Conservation (phyloP, 768 basidiomycete genomes). For the Pisolithus microcarpus region DNA sequence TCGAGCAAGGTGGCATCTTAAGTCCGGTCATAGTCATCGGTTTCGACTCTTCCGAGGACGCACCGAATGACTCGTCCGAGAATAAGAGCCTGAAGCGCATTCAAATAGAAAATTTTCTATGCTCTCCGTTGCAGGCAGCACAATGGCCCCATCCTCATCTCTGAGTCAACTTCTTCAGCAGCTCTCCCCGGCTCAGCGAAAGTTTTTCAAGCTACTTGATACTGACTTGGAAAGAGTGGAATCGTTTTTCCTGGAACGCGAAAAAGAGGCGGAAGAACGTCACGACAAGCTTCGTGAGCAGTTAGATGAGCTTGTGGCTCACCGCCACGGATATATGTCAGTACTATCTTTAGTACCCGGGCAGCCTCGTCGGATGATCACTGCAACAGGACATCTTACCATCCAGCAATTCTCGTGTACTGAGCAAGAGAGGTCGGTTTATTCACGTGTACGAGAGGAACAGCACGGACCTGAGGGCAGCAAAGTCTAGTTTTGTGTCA, state of each 20-base stretch:
- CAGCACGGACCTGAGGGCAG: not conserved
- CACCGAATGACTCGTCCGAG: not conserved
- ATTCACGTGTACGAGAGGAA: not conserved
- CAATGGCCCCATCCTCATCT: constrained; percentile 23
- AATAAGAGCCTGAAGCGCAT: not conserved
- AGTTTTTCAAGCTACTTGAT: constrained; percentile 76
- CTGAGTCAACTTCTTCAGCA: constrained; percentile 44
- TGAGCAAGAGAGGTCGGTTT: not conserved
- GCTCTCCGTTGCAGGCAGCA: not conserved
- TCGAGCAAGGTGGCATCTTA: constrained; percentile 3
- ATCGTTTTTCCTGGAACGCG: constrained; percentile 69
- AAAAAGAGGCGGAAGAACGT: constrained; percentile 49
- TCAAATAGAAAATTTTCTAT: constrained; percentile 5
- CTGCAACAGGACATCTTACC: constrained; percentile 9
- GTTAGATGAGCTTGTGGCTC: constrained; percentile 65
- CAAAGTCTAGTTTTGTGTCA: constrained; percentile 11
- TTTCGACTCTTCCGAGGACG: not conserved
- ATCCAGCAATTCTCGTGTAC: not conserved
- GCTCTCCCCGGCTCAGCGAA: constrained; percentile 52
- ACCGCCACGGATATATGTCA: constrained; percentile 54
- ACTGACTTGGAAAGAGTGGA: constrained; percentile 79
- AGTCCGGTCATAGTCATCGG: constrained; percentile 1
- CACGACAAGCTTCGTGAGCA: constrained; percentile 53
- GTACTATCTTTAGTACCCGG: constrained; percentile 7
- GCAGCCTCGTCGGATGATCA: not conserved